A percentile compares a stretch with the other conserved stretches of the same genome.
Evolutionary conservation across 2,329 filamentous ascomycete genomes (phyloP).

Genomic region (Clarireedia monteithiana): DNA sequence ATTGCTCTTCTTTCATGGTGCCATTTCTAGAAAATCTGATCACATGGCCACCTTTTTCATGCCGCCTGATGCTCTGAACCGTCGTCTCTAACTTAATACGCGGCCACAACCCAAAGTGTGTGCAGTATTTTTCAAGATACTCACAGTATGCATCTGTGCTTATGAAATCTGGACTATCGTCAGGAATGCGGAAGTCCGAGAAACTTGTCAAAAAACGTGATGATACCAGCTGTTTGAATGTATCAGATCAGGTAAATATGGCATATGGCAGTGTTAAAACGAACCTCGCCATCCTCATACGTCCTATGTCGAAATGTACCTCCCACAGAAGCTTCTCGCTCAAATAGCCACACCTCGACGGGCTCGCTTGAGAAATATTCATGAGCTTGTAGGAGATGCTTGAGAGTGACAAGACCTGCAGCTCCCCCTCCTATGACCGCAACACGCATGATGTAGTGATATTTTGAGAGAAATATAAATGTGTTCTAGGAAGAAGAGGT

Average conservation of each 20-base stretch:
- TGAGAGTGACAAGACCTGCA: conserved; percentile 35
- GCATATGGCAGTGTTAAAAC: not conserved
- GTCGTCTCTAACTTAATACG: conserved; percentile 31
- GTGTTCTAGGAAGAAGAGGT: not conserved
- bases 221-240: conserved; percentile 33
- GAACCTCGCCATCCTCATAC: conserved; percentile 39
- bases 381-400: conserved; percentile 34
- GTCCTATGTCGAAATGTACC: conserved; percentile 40
- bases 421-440: conserved; percentile 38
- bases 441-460: conserved; percentile 22
- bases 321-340: conserved; percentile 36
- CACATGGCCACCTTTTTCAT: conserved; percentile 11
- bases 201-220: conserved; percentile 44
- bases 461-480: not conserved
- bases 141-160: conserved; percentile 33
- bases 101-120: conserved; percentile 32
- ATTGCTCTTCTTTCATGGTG: conserved; percentile 5
- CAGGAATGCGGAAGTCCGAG: conserved; percentile 39
- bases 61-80: conserved; percentile 22
- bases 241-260: not conserved
- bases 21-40: conserved; percentile 9
- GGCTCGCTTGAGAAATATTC: conserved; percentile 29
- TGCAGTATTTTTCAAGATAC: conserved; percentile 37
- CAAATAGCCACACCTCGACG: conserved; percentile 38
- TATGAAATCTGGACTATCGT: conserved; percentile 38